Percentiles rank a stretch among this genome's conserved stretches.
These are phyloP conservation scores for Rhizopogon salebrosus DNA, from an alignment of 768 basidiomycete species.

Conservation along the genomic window DNA sequence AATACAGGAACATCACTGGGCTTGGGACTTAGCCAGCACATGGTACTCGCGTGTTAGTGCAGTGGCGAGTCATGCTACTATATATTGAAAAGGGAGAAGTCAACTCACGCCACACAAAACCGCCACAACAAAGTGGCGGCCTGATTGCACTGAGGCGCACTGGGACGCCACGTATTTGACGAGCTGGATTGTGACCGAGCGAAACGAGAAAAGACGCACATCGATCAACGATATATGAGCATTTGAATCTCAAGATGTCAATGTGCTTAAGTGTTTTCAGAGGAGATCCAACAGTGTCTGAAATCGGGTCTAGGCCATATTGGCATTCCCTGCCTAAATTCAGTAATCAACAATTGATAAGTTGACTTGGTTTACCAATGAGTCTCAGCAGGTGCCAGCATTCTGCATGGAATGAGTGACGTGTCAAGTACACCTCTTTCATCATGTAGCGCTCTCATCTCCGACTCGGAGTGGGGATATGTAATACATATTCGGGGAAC, in stretches of 20 bases:
- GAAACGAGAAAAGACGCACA: background rate
- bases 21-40: too few species aligned
- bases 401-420: background rate
- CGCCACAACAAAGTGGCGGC: background rate
- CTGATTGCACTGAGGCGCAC: background rate
- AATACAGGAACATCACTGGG: background rate
- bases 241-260: background rate
- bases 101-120: background rate
- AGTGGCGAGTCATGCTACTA: background rate
- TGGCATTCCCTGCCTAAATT: background rate
- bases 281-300: constrained; percentile 26
- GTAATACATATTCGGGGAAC: constrained; percentile 24
- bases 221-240: background rate
- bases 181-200: background rate
- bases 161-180: background rate
- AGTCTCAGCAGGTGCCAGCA: constrained; percentile 25
- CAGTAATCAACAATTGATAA: background rate
- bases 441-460: constrained; percentile 18
- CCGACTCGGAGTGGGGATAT: constrained; percentile 34
- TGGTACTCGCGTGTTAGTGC: background rate
- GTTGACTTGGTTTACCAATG: constrained; percentile 22
- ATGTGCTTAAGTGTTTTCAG: constrained; percentile 13
- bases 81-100: background rate
- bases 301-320: background rate
- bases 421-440: constrained; percentile 24